These are phyloP conservation scores for Rhizopogon vinicolor DNA, from an alignment of 768 basidiomycete species.

Conservation along the genomic window DNA sequence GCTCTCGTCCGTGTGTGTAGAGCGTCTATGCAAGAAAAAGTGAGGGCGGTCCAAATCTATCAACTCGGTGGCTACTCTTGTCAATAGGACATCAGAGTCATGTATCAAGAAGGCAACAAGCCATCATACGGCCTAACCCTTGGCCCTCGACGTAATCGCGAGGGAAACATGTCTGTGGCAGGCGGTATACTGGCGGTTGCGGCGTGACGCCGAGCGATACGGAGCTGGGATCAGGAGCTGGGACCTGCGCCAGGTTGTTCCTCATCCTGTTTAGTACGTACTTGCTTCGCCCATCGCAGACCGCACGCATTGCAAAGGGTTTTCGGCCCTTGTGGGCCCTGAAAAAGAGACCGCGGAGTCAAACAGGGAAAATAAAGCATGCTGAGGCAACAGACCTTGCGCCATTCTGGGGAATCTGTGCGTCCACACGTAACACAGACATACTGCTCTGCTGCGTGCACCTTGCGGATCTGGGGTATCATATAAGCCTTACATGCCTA, in stretches of 20 bases:
- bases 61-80: background rate
- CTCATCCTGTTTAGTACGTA: constrained; percentile 39
- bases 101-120: background rate
- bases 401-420: constrained; percentile 97
- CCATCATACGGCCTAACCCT: background rate
- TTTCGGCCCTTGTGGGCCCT: constrained; percentile 94
- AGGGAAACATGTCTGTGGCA: background rate
- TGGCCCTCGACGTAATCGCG: background rate
- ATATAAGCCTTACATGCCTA: constrained; percentile 1
- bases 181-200: background rate
- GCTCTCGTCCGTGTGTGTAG: constrained; percentile 9
- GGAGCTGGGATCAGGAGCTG: constrained; percentile 10
- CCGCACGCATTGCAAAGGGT: constrained; percentile 98
- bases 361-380: constrained; percentile 11
- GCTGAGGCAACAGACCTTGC: constrained; percentile 52
- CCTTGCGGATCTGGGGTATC: constrained; percentile 29
- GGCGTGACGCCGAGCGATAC: background rate
- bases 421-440: constrained; percentile 92
- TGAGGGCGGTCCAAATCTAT: background rate
- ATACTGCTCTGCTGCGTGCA: constrained; percentile 56
- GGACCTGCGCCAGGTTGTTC: constrained; percentile 19
- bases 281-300: constrained; percentile 84
- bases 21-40: constrained; percentile 12
- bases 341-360: constrained; percentile 4
- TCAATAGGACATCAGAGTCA: background rate